Percentiles rank a stretch among this genome's conserved stretches.
These are phyloP conservation scores for Chaetomium sp. DNA, from an alignment of 2,329 filamentous ascomycete genomes.

Conservation along the genomic window DNA sequence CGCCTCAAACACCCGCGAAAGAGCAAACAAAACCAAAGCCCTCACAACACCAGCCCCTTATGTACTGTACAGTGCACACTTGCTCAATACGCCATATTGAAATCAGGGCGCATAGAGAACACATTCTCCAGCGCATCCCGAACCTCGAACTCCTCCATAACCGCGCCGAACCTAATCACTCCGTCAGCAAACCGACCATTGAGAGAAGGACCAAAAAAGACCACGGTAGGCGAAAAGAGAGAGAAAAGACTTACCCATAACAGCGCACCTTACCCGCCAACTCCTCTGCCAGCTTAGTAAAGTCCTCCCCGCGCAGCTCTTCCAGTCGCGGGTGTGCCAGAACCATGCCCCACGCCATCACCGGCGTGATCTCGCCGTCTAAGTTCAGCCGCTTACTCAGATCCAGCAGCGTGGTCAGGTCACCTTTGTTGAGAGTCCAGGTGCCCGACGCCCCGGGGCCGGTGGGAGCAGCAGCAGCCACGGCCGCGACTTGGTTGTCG, in stretches of 20 bases:
- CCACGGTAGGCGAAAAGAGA: not conserved
- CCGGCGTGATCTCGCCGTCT: conserved; percentile 86
- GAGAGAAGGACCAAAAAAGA: no score
- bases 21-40: not conserved
- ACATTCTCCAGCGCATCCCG: conserved; percentile 70
- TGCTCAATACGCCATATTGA: conserved; percentile 14
- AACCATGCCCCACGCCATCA: conserved; percentile 89
- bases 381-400: conserved; percentile 76
- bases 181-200: not conserved
- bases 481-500: not conserved
- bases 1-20: not conserved
- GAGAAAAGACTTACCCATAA: conserved; percentile 67
- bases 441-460: conserved; percentile 44
- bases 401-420: conserved; percentile 75
- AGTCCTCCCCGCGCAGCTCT: conserved; percentile 61
- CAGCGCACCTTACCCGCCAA: conserved; percentile 78
- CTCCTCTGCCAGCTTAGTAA: conserved; percentile 65
- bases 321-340: conserved; percentile 62
- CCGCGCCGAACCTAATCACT: conserved; percentile 50
- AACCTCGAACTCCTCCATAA: conserved; percentile 63
- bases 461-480: no score
- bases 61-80: not conserved
- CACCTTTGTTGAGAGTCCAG: conserved; percentile 69
- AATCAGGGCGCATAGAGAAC: conserved; percentile 51
- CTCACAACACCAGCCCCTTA: not conserved